Evolutionary conservation across 768 basidiomycete species (phyloP), one percentile per base, ranked within the genome.

Genomic region (Russula sp.): DNA sequence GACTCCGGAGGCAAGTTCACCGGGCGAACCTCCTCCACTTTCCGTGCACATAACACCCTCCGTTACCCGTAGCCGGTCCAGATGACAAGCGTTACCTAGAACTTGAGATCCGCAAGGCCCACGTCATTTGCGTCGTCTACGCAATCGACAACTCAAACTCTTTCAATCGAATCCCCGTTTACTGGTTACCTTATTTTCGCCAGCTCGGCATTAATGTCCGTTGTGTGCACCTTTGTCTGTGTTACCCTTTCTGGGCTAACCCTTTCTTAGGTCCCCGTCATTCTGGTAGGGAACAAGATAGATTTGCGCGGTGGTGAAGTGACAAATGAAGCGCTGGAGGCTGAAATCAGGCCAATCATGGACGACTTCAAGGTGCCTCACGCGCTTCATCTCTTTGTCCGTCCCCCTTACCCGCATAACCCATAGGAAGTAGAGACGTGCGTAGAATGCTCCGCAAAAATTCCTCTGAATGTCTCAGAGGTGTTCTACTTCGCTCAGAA

Each of bases 401-500:
- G 16, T 35, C 39, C 25, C 13, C 42, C 39, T 25, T 38, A 47
- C 58, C 60, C 22, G 56, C 51, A 6, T 45, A 29, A 58, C 18
- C 5, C 61, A 43, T 66, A 98, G 96, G 95, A 98, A 82, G 95
- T 98, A 57, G 95, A 98, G 72, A 98, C 96, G 45, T 98, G 95
- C 69, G 90, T 98, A 35, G 96, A 98, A 75, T 93, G 91, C 70
- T 96, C 93, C n/a, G 94, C 94, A 4, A 88, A 89, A 72, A 75
- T 88, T 55, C 87, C 91, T 32, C 73, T 95, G 64, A 98, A 98
- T 72, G 88, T 98, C 60, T 95, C 94, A 16, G 95, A 96, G 73
- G 93, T 98, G 35, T 94, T 98, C 77, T 98, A 96, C 74, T 98
- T 98, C 73, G 96, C 96, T 1, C 95, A 97, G 74, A 98, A 97